phyloP scores from a whole-genome alignment of 495 filamentous ascomycete genomes.

The Penicillium salamii region DNA sequence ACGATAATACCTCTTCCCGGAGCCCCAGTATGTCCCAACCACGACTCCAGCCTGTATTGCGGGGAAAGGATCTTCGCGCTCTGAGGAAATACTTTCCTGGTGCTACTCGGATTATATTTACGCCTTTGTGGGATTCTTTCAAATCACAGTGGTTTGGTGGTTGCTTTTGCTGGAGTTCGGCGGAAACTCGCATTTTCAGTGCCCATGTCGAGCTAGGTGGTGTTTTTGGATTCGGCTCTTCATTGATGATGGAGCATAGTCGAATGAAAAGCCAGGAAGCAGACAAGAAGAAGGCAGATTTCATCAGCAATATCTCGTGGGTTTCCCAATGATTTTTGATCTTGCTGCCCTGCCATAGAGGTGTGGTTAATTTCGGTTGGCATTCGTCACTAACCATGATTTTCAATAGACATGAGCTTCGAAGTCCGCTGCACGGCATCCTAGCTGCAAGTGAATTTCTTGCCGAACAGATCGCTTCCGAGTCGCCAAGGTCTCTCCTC shows the following conservation, averaged over 20 bases:
- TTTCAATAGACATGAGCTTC: slow-evolving; percentile 54
- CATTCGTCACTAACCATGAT: slow-evolving; percentile 21
- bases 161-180: slow-evolving; percentile 51
- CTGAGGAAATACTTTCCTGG: slow-evolving; percentile 28
- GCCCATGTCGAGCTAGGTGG: slow-evolving; percentile 24
- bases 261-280: slow-evolving; percentile 43
- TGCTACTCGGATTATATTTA: slow-evolving; percentile 34
- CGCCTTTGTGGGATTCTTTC: slow-evolving; percentile 60
- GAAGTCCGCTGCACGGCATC: slow-evolving; percentile 63
- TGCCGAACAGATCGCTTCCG: slow-evolving; percentile 45
- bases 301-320: slow-evolving; percentile 60
- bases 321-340: not conserved
- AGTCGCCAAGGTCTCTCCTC: slow-evolving; percentile 49
- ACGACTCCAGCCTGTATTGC: not conserved
- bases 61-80: slow-evolving; percentile 15
- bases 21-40: not conserved
- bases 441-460: slow-evolving; percentile 59
- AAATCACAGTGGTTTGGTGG: slow-evolving; percentile 59
- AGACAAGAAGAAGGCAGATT: slow-evolving; percentile 55
- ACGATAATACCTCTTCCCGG: not conserved
- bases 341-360: not conserved
- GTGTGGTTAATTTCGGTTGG: not conserved
- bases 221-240: slow-evolving; percentile 55
- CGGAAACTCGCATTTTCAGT: slow-evolving; percentile 18
- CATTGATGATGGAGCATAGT: slow-evolving; percentile 57